A percentile compares a stretch with the other conserved stretches of the same genome.
phyloP scores from a whole-genome alignment of 352 stramenopile species.

The Blastocystis sp. region DNA sequence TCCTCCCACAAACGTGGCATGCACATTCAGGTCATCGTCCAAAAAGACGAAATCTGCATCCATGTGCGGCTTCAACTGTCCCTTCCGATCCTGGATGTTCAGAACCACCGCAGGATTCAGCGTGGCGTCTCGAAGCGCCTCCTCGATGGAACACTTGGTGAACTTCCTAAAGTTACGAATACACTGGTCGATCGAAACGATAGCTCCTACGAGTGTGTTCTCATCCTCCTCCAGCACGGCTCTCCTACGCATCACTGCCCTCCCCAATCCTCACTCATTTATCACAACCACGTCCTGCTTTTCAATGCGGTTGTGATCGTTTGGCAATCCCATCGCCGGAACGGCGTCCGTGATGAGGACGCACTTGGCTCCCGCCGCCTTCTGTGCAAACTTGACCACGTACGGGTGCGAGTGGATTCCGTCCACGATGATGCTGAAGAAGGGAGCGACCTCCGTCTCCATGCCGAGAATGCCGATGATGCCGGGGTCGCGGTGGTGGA shows the following conservation, averaged over 20 bases:
- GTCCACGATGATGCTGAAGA: slow-evolving; percentile 74
- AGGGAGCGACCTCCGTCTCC: slow-evolving; percentile 59
- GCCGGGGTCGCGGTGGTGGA: slow-evolving; percentile 76
- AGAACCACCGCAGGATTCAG: slow-evolving; percentile 68
- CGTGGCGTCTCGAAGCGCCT: slow-evolving; percentile 69
- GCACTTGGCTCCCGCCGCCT: slow-evolving; percentile 68
- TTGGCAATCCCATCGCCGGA: slow-evolving; percentile 68
- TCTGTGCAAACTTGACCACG: slow-evolving; percentile 70
- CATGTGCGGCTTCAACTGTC: slow-evolving; percentile 67
- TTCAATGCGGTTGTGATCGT: slow-evolving; percentile 67
- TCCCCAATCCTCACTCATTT: background rate
- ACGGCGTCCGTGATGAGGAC: slow-evolving; percentile 74
- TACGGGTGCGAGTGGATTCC: slow-evolving; percentile 71
- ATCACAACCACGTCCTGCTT: slow-evolving; percentile 66
- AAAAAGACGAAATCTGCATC: slow-evolving; percentile 73
- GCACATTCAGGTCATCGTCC: slow-evolving; percentile 66
- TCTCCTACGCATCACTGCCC: background rate
- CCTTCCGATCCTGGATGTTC: slow-evolving; percentile 65
- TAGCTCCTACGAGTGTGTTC: slow-evolving; percentile 70
- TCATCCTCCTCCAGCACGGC: background rate
- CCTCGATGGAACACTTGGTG: slow-evolving; percentile 69
- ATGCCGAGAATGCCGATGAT: slow-evolving; percentile 72
- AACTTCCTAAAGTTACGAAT: slow-evolving; percentile 69
- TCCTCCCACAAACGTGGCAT: slow-evolving; percentile 70
- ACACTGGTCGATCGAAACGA: slow-evolving; percentile 71